phyloP scores from a whole-genome alignment of 208 protist genomes.

The Strigomonas culicis region DNA sequence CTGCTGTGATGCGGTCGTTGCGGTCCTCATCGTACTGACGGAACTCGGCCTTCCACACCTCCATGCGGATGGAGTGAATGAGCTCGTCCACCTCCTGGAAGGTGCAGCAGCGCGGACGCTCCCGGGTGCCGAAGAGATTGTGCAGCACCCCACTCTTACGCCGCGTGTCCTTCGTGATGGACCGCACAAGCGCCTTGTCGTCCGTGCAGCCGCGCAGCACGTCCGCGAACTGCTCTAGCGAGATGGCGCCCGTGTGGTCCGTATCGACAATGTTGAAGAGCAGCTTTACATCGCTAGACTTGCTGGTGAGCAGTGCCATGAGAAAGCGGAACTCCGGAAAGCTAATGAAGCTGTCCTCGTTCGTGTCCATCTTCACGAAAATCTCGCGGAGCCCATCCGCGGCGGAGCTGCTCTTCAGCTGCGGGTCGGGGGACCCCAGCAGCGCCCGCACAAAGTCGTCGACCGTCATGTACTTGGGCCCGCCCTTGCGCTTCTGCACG shows the following conservation, averaged over 20 bases:
- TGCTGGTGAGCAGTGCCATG: conserved; percentile 71
- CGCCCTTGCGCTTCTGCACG: conserved; percentile 47
- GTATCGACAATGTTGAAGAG: conserved; percentile 68
- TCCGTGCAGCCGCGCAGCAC: conserved; percentile 66
- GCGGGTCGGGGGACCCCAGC: conserved; percentile 39
- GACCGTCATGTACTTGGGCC: conserved; percentile 69
- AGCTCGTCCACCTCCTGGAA: conserved; percentile 44
- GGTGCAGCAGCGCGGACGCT: conserved; percentile 29
- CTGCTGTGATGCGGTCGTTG: conserved; percentile 46
- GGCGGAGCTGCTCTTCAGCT: conserved; percentile 17
- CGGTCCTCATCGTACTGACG: conserved; percentile 55
- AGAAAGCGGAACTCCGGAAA: conserved; percentile 82
- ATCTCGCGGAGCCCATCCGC: conserved; percentile 37
- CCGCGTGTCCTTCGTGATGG: conserved; percentile 30
- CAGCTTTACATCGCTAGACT: conserved; percentile 38
- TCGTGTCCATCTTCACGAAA: conserved; percentile 74
- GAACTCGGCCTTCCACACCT: conserved; percentile 85
- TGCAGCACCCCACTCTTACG: conserved; percentile 53
- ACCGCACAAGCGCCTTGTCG: conserved; percentile 40
- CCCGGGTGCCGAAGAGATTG: conserved; percentile 54
- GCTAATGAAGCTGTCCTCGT: conserved; percentile 73
- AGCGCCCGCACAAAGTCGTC: conserved; percentile 86
- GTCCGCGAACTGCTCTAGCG: conserved; percentile 64
- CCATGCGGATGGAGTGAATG: conserved; percentile 50
- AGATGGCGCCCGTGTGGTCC: conserved; percentile 42